Evolutionary conservation across 805 yeast genomes (phyloP), one percentile per base, ranked within the genome.

Genomic region (Candida xyloterini): DNA sequence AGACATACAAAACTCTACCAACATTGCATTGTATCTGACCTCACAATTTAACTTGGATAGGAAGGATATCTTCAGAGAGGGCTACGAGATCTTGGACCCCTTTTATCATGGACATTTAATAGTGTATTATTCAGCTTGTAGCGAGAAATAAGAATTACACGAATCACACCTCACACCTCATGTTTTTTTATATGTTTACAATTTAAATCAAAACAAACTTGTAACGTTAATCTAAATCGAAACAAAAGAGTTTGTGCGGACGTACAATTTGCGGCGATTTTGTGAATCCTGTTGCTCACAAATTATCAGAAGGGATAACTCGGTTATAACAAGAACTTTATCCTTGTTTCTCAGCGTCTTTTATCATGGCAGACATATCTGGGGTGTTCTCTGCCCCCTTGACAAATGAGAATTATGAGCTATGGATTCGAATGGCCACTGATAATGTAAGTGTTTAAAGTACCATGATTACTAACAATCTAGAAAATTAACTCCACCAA

Each of bases 351-450:
- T 30, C 25, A n/a, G 25, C 25, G 33, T 20, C 25, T n/a, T 7
- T 11, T 6, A 30, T 15, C 13, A 52, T 47, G 54, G 44, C 48
- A 14, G 51, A 47, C 26, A 25, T 35, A 15, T 40, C 47, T 29
- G 50, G 51, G 42, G 47, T 42, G 20, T 35, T 38, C 15, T 38
- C 51, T 20, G 55, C 50, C 14, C 51, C 53, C 3, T 35, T 45
- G 27, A 44, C 52, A 11, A 50, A 43, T 61, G 78, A 74, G 11
- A 73, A 80, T 52, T 84, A 83, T 51, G 91, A 85, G 50, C 76
- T 76, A 58, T 85, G 95, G 93, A 81, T 85, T 67, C 79, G 80
- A 45, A 73, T 85, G 70, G 90, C 88, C 16, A 82, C 88, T 1
- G 89, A 81, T 51, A 86, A 85, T 40, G 56, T 51, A 42, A 38